These are phyloP conservation scores for Guadua angustifolia DNA, from an alignment of 176 grass and related monocot species.

Conservation along the genomic window DNA sequence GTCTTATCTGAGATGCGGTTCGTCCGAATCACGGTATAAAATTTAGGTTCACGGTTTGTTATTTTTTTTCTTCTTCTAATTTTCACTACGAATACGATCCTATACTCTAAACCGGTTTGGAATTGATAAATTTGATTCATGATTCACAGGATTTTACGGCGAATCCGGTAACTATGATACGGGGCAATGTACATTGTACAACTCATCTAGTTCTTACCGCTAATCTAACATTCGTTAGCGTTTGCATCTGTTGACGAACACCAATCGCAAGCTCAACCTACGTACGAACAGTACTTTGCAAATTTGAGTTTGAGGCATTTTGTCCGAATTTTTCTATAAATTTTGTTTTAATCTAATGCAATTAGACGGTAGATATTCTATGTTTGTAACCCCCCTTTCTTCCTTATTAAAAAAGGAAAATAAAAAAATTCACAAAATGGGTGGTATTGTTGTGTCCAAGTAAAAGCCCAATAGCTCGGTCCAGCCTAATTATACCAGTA, in stretches of 20 bases:
- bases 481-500: too few species aligned
- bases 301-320: not conserved
- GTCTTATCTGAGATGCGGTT: too few species aligned
- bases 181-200: not conserved
- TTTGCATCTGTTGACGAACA: constrained; percentile 8
- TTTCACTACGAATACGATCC: too few species aligned
- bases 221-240: not conserved
- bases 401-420: too few species aligned
- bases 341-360: not conserved
- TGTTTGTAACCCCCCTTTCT: not conserved
- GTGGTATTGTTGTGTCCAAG: not conserved
- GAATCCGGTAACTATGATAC: too few species aligned
- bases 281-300: not conserved
- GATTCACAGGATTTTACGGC: too few species aligned
- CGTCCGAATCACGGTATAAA: too few species aligned
- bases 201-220: not conserved
- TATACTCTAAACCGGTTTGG: too few species aligned
- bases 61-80: too few species aligned
- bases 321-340: not conserved
- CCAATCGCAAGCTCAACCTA: not conserved
- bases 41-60: too few species aligned
- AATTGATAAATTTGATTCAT: too few species aligned
- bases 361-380: not conserved
- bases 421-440: not conserved
- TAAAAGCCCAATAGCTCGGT: not conserved